Evolutionary conservation across 768 basidiomycete genomes (phyloP).

Genomic region (Hygrophorus pudorinus): DNA sequence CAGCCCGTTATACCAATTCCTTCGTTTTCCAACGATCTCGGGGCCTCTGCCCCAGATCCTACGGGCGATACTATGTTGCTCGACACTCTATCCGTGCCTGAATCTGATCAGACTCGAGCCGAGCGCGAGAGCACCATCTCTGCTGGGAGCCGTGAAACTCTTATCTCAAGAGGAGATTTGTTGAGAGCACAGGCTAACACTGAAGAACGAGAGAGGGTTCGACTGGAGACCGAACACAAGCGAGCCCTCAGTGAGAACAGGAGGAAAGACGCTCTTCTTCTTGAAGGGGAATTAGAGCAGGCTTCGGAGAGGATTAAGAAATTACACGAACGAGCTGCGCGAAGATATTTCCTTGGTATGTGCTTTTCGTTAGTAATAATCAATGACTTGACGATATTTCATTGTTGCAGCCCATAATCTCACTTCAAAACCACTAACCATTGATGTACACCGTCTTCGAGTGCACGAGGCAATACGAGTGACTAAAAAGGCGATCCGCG

Average conservation of each 20-base stretch:
- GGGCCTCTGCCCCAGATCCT: no score
- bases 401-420: slow-evolving; percentile 27
- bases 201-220: slow-evolving; percentile 1
- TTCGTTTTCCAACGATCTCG: no score
- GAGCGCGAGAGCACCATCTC: slow-evolving; percentile 1
- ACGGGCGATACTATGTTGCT: no score
- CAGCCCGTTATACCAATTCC: no score
- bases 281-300: no score
- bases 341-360: slow-evolving; percentile 34
- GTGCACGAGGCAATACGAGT: slow-evolving; percentile 33
- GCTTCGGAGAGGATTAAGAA: no score
- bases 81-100: not conserved
- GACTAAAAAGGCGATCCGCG: slow-evolving; percentile 33
- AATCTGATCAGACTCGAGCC: not conserved
- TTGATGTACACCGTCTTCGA: slow-evolving; percentile 42
- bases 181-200: not conserved
- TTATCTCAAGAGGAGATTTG: not conserved
- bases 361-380: slow-evolving; percentile 3
- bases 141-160: not conserved
- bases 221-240: not conserved
- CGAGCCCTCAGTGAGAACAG: no score
- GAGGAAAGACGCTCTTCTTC: no score
- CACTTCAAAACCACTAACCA: slow-evolving; percentile 20
- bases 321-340: slow-evolving; percentile 35
- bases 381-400: slow-evolving; percentile 5